Evolutionary conservation across 345 rosid species (phyloP), one percentile per base, ranked within the genome.

Genomic region (Gossypium sturtianum): DNA sequence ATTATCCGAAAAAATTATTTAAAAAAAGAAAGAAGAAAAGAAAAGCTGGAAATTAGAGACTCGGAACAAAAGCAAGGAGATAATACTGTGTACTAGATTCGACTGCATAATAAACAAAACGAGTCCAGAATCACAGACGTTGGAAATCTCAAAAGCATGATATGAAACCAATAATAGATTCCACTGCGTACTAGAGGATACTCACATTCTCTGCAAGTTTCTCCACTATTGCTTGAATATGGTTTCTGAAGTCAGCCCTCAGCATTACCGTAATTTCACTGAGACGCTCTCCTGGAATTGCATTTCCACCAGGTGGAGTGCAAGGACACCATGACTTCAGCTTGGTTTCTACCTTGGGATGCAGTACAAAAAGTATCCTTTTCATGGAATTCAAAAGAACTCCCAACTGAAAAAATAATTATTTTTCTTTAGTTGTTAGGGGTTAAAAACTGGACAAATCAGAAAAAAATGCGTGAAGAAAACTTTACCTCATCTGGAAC

Each of bases 181-280:
- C 43, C n/a, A 19, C 27, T 27, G 38, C 15, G 44, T 45, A 38
- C 41, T 4, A 27, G 4, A 47, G 20, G 70, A 29, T 68, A 86
- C 91, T 80, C 34, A 94, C 98, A 87, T 93, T 95, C 77, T 91
- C 98, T 3, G 86, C 90, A 43, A 95, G 93, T 79, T 93, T 95
- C 83, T 95, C 99, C 70, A 95, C 93, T 34, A 93, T 87, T 1
- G 96, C 98, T 86, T 93, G 96, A 75, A 82, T 82, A 81, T 89
- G 90, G 74, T 87, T 85, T 78, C 97, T 87, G 85, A 93, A 93
- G 69, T 95, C 89, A 12, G 98, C 84, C 81, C 94, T 83, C 81
- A 95, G 82, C 89, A 93, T 84, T 52, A 95, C 98, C 12, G 98
- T 89, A 76, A 93, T 91, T 79, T 91, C 99, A 75, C 92, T 86